Evolutionary conservation across 257 asterid species (phyloP), one percentile per base, ranked within the genome.

Genomic region (Rehmannia glutinosa): DNA sequence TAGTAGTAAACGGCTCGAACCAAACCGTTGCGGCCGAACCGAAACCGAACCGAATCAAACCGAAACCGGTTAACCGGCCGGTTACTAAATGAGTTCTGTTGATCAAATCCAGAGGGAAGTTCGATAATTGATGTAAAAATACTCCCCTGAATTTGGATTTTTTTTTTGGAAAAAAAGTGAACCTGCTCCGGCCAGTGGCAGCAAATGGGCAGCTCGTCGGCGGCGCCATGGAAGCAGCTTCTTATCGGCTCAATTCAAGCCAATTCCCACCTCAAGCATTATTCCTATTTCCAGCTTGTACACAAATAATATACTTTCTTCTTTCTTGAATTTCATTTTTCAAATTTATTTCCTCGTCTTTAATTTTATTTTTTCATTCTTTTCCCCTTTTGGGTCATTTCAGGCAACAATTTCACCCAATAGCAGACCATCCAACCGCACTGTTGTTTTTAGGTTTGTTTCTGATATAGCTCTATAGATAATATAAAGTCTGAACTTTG

Each of bases 391-490:
- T 6, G 27, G 2, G 15, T 66, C 4, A 10, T 74, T 71, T 71
- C 82, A 92, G 97, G 95, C 96, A 38, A 90, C 99, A 20, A 84
- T 90, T 58, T 75, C 88, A 78, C 73, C 85, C 15, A 80, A 69
- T 43, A 80, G 87, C 42, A 84, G 74, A 32, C 97, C 99, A 55
- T 85, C 92, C 21, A 93, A 93, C 77, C 97, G 99, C 39, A 88
- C 99, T n/a, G 99, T 93, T 51, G 99, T 93, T 69, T 93, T 86
- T 88, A 83, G 98, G 96, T 88, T 24, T 49, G 38, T 28, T 62
- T 69, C 70, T 41, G n/a, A n/a, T n/a, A n/a, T n/a, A n/a, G n/a
- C n/a, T n/a, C n/a, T n/a, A n/a, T n/a, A n/a, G n/a, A n/a, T 17
- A 42, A 5, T 27, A 11, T 24, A 42, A 12, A 20, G 19, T 17